Evolutionary conservation across 1,139 yeast species (phyloP).

Genomic region (Geotrichum carabidarum): DNA sequence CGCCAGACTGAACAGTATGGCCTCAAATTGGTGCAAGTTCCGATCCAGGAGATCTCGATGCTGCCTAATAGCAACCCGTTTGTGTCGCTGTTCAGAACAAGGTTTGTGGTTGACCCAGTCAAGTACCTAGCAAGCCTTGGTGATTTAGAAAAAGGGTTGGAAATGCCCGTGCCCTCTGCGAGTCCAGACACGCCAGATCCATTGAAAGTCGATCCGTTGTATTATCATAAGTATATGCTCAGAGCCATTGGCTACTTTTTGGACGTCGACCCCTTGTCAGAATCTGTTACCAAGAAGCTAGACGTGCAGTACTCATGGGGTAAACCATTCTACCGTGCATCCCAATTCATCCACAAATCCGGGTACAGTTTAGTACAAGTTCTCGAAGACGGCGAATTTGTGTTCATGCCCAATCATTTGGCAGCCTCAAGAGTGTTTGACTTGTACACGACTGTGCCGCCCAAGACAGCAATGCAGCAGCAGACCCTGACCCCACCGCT

Average conservation of each 20-base stretch:
- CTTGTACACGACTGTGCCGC: neutral
- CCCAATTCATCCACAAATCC: slow-evolving; percentile 78
- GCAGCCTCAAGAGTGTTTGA: slow-evolving; percentile 32
- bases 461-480: too few relatives aligned
- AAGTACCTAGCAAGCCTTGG: neutral
- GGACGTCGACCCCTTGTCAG: slow-evolving; percentile 62
- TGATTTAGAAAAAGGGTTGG: neutral
- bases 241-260: slow-evolving; percentile 67
- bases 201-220: slow-evolving; percentile 45
- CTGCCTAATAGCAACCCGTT: slow-evolving; percentile 74
- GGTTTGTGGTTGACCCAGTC: slow-evolving; percentile 37
- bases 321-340: slow-evolving; percentile 64
- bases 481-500: too few relatives aligned
- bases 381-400: slow-evolving; percentile 72
- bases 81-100: slow-evolving; percentile 72
- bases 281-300: slow-evolving; percentile 35
- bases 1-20: slow-evolving; percentile 85
- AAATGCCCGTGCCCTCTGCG: neutral
- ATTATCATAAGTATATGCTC: slow-evolving; percentile 58
- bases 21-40: slow-evolving; percentile 77
- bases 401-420: slow-evolving; percentile 44
- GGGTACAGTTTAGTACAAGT: slow-evolving; percentile 90
- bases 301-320: slow-evolving; percentile 85
- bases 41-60: slow-evolving; percentile 79
- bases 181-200: neutral